A percentile compares a stretch with the other conserved stretches of the same genome.
phyloP scores from a whole-genome alignment of 495 filamentous ascomycete species.

The Annulohypoxylon moriforme region DNA sequence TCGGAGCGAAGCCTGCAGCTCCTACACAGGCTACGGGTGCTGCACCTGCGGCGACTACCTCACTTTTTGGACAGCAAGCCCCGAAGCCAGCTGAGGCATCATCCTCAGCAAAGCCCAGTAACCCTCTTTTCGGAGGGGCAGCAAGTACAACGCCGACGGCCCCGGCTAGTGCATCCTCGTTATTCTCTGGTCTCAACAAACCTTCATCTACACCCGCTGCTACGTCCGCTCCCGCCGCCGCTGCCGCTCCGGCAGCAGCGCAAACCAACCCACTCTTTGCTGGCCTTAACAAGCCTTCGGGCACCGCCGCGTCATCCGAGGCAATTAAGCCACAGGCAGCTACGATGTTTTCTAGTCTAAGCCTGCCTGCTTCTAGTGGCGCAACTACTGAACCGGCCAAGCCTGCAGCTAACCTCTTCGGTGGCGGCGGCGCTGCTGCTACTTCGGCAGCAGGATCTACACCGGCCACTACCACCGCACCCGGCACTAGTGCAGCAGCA shows the following conservation, averaged over 20 bases:
- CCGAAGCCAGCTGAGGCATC: conserved; percentile 41
- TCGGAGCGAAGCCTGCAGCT: conserved; percentile 36
- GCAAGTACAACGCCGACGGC: conserved; percentile 28
- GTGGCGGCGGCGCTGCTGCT: conserved; percentile 34
- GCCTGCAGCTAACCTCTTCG: conserved; percentile 49
- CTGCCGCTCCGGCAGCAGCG: conserved; percentile 41
- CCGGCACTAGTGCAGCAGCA: conserved; percentile 16
- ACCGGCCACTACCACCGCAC: conserved; percentile 31
- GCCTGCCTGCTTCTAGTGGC: conserved; percentile 27
- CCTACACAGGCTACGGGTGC: conserved; percentile 22
- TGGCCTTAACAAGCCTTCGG: conserved; percentile 37
- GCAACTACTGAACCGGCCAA: conserved; percentile 42
- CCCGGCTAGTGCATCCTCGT: conserved; percentile 20
- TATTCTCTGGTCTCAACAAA: conserved; percentile 29
- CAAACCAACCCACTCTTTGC: conserved; percentile 42
- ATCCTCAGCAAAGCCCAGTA: conserved; percentile 30
- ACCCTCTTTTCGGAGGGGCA: conserved; percentile 20
- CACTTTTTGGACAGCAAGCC: conserved; percentile 37
- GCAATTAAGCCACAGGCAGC: conserved; percentile 31
- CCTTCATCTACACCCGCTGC: conserved; percentile 28
- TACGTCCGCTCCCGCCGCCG: conserved; percentile 31
- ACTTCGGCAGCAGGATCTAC: conserved; percentile 39
- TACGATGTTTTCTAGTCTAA: conserved; percentile 29
- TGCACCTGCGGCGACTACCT: neutral
- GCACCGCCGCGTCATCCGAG: conserved; percentile 32